Conservation (phyloP, 768 basidiomycete genomes). For the Rhizopogon vesiculosus region DNA sequence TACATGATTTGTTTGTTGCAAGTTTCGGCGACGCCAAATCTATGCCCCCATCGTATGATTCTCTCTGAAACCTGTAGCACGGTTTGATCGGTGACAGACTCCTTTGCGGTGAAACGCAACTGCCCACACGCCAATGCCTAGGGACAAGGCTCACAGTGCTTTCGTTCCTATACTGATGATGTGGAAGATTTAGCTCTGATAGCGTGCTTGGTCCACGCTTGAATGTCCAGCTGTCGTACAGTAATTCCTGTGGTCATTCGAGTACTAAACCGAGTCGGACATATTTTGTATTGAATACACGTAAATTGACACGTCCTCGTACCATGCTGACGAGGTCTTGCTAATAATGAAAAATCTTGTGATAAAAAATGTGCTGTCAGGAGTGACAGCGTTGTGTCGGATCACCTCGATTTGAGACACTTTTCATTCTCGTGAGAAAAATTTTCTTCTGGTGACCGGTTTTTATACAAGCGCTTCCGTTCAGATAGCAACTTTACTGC, state of each 20-base stretch:
- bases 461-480: constrained; percentile 5
- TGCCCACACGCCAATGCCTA: constrained; percentile 69
- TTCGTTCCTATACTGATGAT: constrained; percentile 73
- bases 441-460: neutral
- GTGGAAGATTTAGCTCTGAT: constrained; percentile 54
- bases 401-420: neutral
- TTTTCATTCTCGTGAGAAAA: constrained; percentile 7
- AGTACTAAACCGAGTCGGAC: constrained; percentile 70
- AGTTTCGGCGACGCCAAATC: neutral
- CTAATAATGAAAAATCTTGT: neutral
- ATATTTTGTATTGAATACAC: constrained; percentile 17
- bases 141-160: constrained; percentile 69
- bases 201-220: constrained; percentile 68
- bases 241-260: constrained; percentile 53
- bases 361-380: no score
- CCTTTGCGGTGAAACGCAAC: neutral
- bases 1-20: no score
- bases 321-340: no score
- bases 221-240: constrained; percentile 49
- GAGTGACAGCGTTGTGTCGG: no score
- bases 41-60: no score
- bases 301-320: neutral
- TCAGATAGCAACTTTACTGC: constrained; percentile 19
- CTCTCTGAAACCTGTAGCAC: no score
- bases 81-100: no score